Percentiles rank a stretch among this genome's conserved stretches.
Conservation (phyloP, 2,329 filamentous ascomycete genomes). For the Fusarium sp. region DNA sequence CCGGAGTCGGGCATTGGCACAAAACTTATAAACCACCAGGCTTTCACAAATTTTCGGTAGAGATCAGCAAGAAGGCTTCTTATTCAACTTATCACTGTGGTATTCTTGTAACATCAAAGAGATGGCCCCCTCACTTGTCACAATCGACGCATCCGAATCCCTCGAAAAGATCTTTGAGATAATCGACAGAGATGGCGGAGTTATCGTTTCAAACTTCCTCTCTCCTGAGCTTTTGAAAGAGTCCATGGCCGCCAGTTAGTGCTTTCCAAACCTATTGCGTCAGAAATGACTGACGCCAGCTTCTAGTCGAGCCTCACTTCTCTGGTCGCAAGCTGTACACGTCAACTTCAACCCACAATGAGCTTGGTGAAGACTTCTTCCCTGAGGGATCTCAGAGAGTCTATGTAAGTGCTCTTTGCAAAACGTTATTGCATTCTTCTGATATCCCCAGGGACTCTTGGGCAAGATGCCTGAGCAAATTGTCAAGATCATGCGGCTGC, state of each 20-base stretch:
- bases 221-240: neutral
- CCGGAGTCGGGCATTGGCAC: neutral
- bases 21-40: neutral
- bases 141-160: neutral
- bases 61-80: neutral
- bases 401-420: neutral
- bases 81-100: too few relatives aligned
- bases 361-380: neutral
- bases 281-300: neutral
- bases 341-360: neutral
- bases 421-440: neutral
- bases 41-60: neutral
- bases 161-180: neutral
- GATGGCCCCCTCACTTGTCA: neutral
- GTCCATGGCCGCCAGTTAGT: neutral
- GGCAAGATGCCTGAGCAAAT: neutral
- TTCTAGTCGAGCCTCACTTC: neutral
- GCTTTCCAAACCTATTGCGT: fast-evolving
- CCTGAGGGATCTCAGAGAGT: neutral
- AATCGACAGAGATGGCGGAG: neutral
- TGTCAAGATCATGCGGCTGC: neutral
- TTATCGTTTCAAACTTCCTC: neutral
- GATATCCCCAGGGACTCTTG: neutral
- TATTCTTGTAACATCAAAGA: neutral
- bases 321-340: neutral